Evolutionary conservation across 345 rosid species (phyloP).

Genomic region (Conringia planisiliqua): DNA sequence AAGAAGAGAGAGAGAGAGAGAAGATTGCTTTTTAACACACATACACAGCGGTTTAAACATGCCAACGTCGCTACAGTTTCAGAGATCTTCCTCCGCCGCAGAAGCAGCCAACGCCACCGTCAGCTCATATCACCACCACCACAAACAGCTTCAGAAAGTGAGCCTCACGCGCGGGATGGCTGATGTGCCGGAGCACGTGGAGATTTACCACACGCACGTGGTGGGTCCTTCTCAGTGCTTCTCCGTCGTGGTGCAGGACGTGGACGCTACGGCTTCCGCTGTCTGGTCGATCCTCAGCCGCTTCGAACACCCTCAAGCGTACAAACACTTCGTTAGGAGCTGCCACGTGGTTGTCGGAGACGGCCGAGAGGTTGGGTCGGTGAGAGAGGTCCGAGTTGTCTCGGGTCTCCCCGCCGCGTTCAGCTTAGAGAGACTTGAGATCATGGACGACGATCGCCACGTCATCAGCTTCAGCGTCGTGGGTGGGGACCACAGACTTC

Average conservation of each 20-base stretch:
- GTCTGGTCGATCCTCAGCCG: conserved; percentile 87
- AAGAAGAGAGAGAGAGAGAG: neutral
- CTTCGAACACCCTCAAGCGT: conserved; percentile 78
- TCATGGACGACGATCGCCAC: conserved; percentile 75
- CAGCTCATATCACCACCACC: conserved; percentile 3
- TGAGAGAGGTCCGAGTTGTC: conserved; percentile 71
- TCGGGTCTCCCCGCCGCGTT: conserved; percentile 85
- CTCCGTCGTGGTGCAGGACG: conserved; percentile 54
- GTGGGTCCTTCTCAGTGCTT: conserved; percentile 63
- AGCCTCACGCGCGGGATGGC: conserved; percentile 32
- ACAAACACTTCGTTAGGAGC: conserved; percentile 74
- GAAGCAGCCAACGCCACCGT: conserved; percentile 15
- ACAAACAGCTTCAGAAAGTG: conserved; percentile 36
- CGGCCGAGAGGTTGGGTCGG: conserved; percentile 60
- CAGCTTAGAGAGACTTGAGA: conserved; percentile 81
- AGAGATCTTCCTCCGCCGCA: conserved; percentile 33
- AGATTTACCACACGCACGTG: conserved; percentile 44
- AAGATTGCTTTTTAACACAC: neutral
- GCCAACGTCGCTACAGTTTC: conserved; percentile 66
- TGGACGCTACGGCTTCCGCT: conserved; percentile 56
- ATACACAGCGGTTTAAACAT: conserved; percentile 30
- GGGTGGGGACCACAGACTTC: conserved; percentile 85
- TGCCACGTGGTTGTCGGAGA: conserved; percentile 70
- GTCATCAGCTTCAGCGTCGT: conserved; percentile 77
- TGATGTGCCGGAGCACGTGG: conserved; percentile 50